Base-by-base conservation (phyloP, 2,329 filamentous ascomycete species). In the Aureobasidium uvarum region DNA sequence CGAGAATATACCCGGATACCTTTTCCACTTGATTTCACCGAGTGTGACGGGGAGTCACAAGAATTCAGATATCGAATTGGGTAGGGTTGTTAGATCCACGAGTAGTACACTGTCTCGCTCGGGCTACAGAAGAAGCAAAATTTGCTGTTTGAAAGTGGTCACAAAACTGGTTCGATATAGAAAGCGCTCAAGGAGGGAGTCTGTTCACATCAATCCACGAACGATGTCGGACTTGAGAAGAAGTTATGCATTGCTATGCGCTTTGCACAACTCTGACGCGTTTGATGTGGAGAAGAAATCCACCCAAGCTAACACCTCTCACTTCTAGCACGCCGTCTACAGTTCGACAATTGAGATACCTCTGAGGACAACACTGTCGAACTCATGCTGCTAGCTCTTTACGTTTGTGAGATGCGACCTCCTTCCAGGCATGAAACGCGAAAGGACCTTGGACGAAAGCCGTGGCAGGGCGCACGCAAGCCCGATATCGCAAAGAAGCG, bases 401-500 rank as follows among this genome's bases (percentile, higher is more conserved):
- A 1, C 5, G 1, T 7, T 13, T 4, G 16, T 18, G 10, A 31
- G 4, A 51, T 4, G 23, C 14, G 11, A 11, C 7, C 31, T 23
- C 5, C 31, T 16, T 38, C 7, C 5, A 23, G 51, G 51, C 14
- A 38, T 38, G n/a, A 23, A 8, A 54, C n/a, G 33, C 2, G 33
- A 33, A 38, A 10, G 20, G 18, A 38, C 14, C 6, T 7, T 5
- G 4, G 2, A 7, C 7, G 31, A 14, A 5, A 39, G 51, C 25
- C 33, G 13, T 23, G n/a, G 13, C 18, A 55, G 33, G 20, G 33
- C 51, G 52, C 36, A 55, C 52, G 36, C 52, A 41, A 55, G 36
- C 4, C 58, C 58, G 58, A 62, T 41, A 31, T 62, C 58, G 58
- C 45, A 31, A n/a, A 1, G 5, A 60, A 51, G 16, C 28, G 56